These are phyloP conservation scores for Neurospora tetrasperma DNA, from an alignment of 495 filamentous ascomycete genomes.

Conservation along the genomic window DNA sequence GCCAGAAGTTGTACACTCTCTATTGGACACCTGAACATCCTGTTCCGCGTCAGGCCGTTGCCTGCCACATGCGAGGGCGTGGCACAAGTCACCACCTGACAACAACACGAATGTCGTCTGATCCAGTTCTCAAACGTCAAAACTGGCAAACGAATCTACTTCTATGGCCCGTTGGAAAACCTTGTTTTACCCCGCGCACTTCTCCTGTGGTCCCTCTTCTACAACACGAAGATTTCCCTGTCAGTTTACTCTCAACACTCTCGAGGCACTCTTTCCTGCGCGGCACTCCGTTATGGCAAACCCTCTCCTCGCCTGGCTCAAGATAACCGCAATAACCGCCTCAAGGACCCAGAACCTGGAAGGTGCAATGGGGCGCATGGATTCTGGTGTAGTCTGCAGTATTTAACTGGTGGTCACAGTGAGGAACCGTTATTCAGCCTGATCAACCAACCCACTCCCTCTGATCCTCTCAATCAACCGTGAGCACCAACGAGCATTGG, in stretches of 20 bases:
- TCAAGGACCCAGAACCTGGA: not conserved
- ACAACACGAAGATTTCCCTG: not conserved
- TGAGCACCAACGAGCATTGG: too few relatives aligned
- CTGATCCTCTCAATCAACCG: too few relatives aligned
- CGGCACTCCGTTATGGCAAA: not conserved
- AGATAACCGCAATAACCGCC: not conserved
- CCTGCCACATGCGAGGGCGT: not conserved
- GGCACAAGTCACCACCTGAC: not conserved
- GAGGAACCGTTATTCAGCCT: too few relatives aligned
- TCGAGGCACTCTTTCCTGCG: not conserved
- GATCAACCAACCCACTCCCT: too few relatives aligned
- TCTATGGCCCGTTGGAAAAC: not conserved
- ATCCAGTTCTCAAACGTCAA: not conserved
- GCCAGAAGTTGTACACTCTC: too few relatives aligned
- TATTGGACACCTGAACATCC: not conserved
- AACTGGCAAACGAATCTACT: not conserved
- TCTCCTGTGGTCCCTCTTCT: not conserved
- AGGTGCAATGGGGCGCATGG: too few relatives aligned
- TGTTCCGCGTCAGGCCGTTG: not conserved
- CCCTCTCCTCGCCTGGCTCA: not conserved
- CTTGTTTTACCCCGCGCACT: not conserved
- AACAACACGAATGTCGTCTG: not conserved
- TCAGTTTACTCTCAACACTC: not conserved
- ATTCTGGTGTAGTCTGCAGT: too few relatives aligned
- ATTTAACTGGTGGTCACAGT: too few relatives aligned